phyloP scores from a whole-genome alignment of 768 basidiomycete species.

The Thelephora ganbajun region DNA sequence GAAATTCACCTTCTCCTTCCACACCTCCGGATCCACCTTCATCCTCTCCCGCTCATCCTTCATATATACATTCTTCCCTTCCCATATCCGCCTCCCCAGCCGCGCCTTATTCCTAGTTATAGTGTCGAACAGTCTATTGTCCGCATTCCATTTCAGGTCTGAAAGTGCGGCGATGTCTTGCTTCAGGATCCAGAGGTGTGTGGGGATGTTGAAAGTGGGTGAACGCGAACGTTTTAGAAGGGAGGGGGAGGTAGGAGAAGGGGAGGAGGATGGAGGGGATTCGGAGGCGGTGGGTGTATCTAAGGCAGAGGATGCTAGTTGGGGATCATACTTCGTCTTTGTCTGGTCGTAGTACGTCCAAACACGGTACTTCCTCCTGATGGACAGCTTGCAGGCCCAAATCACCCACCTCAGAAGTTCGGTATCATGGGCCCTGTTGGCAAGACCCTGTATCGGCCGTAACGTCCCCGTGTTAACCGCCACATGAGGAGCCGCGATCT shows the following conservation, averaged over 20 bases:
- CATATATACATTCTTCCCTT: constrained; percentile 41
- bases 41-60: constrained; percentile 16
- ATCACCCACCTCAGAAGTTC: constrained; percentile 46
- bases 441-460: constrained; percentile 40
- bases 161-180: constrained; percentile 40
- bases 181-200: constrained; percentile 35
- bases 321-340: not conserved
- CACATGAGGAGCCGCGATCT: constrained; percentile 36
- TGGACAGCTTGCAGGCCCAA: constrained; percentile 28
- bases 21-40: constrained; percentile 27
- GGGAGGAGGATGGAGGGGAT: no score
- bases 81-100: constrained; percentile 69
- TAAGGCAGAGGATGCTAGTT: constrained; percentile 11
- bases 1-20: constrained; percentile 39
- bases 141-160: constrained; percentile 26
- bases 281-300: constrained; percentile 14
- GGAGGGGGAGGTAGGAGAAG: no score
- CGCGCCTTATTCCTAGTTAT: constrained; percentile 57
- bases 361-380: constrained; percentile 36
- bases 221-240: no score
- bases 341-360: constrained; percentile 25
- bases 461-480: constrained; percentile 41
- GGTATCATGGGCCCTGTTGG: constrained; percentile 46
- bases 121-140: constrained; percentile 32
- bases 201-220: no score